Base-by-base conservation (phyloP, 305 asterid species). In the Ruellia speciosa region DNA sequence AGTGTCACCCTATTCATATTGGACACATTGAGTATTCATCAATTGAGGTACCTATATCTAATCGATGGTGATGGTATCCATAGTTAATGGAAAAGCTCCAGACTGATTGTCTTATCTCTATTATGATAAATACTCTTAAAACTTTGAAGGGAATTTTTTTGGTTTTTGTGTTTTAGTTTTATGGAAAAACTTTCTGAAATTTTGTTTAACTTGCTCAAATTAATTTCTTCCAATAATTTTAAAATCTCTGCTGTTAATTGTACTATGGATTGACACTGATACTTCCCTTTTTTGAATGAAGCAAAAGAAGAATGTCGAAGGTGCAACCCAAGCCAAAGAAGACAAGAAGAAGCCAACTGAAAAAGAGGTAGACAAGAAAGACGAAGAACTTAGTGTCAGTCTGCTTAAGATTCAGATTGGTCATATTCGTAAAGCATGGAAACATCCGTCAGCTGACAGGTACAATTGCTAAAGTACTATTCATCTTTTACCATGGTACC, bases 401-500 rank as follows among this genome's bases (percentile, higher is more conserved):
- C 75, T 88, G 75, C 90, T 92, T 48, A 92, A 86, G 72, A 80
- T 92, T 62, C 99, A 92, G 80, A 79, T 92, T 78, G 99, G 97
- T 20, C 78, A 56, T 41, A 81, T 92, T 71, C 74, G 81, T 56
- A 92, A 84, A 78, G 99, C 94, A 18, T 86, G 84, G 77, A 85
- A 88, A 63, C 99, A 92, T 78, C 99, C 97, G 35, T 86, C 99
- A 56, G 99, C 99, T 57, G 97, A 92, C 72, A 92, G 97, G 99
- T 87, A 46, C 49, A 18, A 24, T 55, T 5, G 7, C 14, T 14
- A 14, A 47, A 47, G 20, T n/a, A 15, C 11, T 43, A 12, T 43
- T 24, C 31, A 24, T 24, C 31, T n/a, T n/a, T n/a, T n/a, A n/a
- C n/a, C n/a, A n/a, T n/a, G n/a, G n/a, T n/a, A 24, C 3, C 31